These are phyloP conservation scores for Artomyces pyxidatus DNA, from an alignment of 768 basidiomycete species.

Conservation along the genomic window DNA sequence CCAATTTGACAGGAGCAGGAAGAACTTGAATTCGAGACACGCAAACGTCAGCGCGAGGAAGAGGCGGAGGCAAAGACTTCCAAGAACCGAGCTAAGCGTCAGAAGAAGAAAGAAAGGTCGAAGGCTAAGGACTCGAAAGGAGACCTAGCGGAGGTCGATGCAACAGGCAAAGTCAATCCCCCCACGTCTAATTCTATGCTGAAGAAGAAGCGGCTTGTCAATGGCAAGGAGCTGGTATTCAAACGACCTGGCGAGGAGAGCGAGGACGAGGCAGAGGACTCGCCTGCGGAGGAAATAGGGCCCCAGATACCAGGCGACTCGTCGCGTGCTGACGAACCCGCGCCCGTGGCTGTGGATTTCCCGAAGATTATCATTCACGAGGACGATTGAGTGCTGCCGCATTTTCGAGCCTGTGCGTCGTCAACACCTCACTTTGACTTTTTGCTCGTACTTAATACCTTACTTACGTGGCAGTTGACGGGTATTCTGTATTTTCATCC, in stretches of 20 bases:
- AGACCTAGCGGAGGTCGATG: constrained; percentile 19
- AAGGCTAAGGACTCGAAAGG: constrained; percentile 31
- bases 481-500: too few relatives aligned
- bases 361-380: constrained; percentile 42
- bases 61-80: constrained; percentile 81
- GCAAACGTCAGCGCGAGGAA: constrained; percentile 63
- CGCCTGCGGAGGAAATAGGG: constrained; percentile 18
- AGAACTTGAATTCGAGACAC: constrained; percentile 64
- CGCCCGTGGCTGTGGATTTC: constrained; percentile 24
- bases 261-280: constrained; percentile 26
- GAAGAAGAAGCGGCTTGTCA: constrained; percentile 79
- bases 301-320: constrained; percentile 9
- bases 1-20: constrained; percentile 51
- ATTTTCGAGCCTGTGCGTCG: too few relatives aligned
- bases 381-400: constrained; percentile 35
- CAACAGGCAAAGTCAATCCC: constrained; percentile 18
- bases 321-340: background rate
- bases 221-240: constrained; percentile 63
- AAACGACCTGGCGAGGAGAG: constrained; percentile 43
- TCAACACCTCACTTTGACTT: too few relatives aligned
- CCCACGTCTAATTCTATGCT: constrained; percentile 32
- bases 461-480: too few relatives aligned
- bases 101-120: constrained; percentile 80
- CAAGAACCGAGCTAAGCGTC: constrained; percentile 90
- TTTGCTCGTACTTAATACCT: too few relatives aligned